A percentile compares a stretch with the other conserved stretches of the same genome.
These are phyloP conservation scores for Mrakia gelida DNA, from an alignment of 768 basidiomycete genomes.

Conservation along the genomic window DNA sequence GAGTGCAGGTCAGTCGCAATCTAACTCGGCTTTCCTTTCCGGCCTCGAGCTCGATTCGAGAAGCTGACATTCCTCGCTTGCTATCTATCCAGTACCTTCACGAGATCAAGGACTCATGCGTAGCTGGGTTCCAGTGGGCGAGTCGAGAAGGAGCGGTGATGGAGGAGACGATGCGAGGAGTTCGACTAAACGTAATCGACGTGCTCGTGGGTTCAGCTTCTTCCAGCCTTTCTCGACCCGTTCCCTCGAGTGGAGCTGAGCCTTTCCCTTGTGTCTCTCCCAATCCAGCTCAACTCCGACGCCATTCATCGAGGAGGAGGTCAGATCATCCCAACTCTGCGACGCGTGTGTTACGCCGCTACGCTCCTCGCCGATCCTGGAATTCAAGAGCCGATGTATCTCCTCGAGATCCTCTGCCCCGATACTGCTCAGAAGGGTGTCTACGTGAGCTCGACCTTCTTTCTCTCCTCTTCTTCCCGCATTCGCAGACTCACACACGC, in stretches of 20 bases:
- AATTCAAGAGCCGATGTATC: constrained; percentile 92
- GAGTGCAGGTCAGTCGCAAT: constrained; percentile 47
- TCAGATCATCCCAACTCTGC: constrained; percentile 90
- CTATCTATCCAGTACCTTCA: constrained; percentile 71
- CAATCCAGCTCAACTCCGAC: constrained; percentile 85
- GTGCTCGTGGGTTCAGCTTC: constrained; percentile 58
- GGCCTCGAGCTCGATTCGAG: no score
- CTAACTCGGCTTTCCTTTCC: no score
- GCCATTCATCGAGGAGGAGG: constrained; percentile 99
- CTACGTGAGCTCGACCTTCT: background rate
- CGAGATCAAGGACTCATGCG: constrained; percentile 99
- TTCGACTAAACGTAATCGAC: constrained; percentile 92
- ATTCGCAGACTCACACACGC: background rate
- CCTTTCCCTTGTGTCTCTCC: no score
- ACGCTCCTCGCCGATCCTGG: constrained; percentile 83
- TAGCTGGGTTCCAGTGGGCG: constrained; percentile 99
- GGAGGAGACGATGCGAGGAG: constrained; percentile 98
- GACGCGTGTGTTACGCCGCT: constrained; percentile 93
- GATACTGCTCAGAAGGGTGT: background rate
- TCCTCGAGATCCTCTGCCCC: background rate
- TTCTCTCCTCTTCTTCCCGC: no score
- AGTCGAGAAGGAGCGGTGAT: constrained; percentile 94
- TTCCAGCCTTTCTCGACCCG: background rate
- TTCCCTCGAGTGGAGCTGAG: no score
- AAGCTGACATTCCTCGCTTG: no score